phyloP scores from a whole-genome alignment of 31 red algal genomes.

The Odonthalia washingtoniensis region DNA sequence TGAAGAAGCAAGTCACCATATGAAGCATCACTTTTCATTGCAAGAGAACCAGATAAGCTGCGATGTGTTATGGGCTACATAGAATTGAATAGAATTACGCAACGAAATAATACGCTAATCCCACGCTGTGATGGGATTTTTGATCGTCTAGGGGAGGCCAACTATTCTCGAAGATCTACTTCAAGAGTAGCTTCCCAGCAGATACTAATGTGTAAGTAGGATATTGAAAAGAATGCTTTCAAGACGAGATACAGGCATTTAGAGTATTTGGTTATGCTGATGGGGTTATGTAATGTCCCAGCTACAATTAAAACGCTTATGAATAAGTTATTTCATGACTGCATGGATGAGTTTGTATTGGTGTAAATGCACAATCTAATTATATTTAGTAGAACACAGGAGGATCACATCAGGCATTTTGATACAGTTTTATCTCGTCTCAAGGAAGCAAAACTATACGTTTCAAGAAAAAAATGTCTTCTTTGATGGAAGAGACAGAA shows the following conservation, averaged over 20 bases:
- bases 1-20: conserved; percentile 1
- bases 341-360: too few species aligned
- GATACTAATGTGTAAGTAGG: not conserved
- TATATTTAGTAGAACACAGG: not conserved
- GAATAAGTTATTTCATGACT: too few species aligned
- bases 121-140: conserved; percentile 12
- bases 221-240: conserved; percentile 13
- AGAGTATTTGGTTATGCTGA: conserved; percentile 12
- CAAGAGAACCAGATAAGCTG: not conserved
- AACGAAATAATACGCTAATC: not conserved
- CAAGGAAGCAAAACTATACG: conserved; percentile 15
- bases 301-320: too few species aligned
- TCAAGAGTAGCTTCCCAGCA: not conserved
- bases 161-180: not conserved
- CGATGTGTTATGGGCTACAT: not conserved
- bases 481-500: not conserved
- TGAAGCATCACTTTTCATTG: not conserved
- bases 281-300: too few species aligned
- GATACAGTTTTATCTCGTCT: not conserved
- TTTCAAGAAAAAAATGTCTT: conserved; percentile 15
- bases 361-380: conserved; percentile 8
- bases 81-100: not conserved
- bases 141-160: not conserved
- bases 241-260: conserved; percentile 12
- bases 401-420: conserved; percentile 12